Base-by-base conservation (phyloP, 2,329 filamentous ascomycete species). In the Nigrospora oryzae region DNA sequence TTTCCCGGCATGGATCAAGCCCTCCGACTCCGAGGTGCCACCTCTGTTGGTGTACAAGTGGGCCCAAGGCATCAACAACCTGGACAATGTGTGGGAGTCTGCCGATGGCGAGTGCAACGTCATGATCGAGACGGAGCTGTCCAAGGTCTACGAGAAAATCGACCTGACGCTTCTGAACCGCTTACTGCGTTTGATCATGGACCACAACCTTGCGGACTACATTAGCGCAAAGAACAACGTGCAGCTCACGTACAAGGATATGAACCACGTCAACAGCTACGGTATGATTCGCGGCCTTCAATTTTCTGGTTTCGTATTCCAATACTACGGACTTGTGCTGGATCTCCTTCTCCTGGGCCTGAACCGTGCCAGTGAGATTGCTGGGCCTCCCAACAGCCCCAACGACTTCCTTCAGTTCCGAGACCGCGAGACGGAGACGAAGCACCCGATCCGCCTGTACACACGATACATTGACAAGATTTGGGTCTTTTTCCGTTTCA, bases 151-250 rank as follows among this genome's bases (percentile, higher is more conserved):
- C 54, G 93, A 98, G 70, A 98, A 98, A 77, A 95, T 98, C 50
- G 93, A 98, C 69, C 71, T 98, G 50, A 98, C 93, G 0, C 73
- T 98, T 46, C 79, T 98, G 55, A 98, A 98, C 68, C 87, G 91
- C 47, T 75, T 98, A 31, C 74, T 98, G 41, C 81, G 93, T 40
- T 69, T 98, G 53, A 96, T 98, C 63, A 98, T 98, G 94, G 94
- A 98, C 58, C 93, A 98, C 74, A 98, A 98, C 63, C 69, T 98
- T 69, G 93, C 93, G 5, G 94, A 98, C 64, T 98, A 98, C 68
- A 98, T 98, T 60, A 96, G 91, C 1, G 89, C 91, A 34, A 98
- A 98, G 79, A 98, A 98, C 74, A 98, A 98, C 60, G 93, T 98
- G 12, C 91, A 96, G 63, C 78, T 98, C 51, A 96, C 94, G 50